Percentiles rank a stretch among this genome's conserved stretches.
Evolutionary conservation across 1,284 basidiomycete species (phyloP).

Genomic region (Porogramme epimiltina): DNA sequence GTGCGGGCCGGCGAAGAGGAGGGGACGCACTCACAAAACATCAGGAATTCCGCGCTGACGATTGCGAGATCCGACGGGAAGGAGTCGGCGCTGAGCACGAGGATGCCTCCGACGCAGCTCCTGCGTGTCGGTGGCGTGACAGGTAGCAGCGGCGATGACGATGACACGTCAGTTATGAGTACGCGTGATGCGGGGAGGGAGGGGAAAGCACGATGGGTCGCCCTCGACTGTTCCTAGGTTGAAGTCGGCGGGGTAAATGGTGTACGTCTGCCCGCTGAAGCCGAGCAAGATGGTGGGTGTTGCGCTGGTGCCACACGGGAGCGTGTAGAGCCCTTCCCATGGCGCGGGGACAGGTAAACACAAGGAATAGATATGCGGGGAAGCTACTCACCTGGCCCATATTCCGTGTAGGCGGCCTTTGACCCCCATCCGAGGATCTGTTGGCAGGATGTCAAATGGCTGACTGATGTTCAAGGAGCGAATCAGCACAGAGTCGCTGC

Average conservation of each 20-base stretch:
- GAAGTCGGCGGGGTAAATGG: conserved; percentile 61
- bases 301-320: conserved; percentile 49
- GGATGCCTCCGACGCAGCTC: conserved; percentile 69
- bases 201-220: not conserved
- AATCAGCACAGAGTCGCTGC: conserved; percentile 2
- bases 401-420: conserved; percentile 38
- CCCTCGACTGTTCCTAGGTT: conserved; percentile 54
- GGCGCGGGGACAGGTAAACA: too few relatives aligned
- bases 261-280: conserved; percentile 55
- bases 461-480: too few relatives aligned
- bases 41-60: conserved; percentile 73
- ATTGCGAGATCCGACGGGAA: conserved; percentile 60
- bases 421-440: conserved; percentile 59
- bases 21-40: conserved; percentile 52
- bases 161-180: too few relatives aligned
- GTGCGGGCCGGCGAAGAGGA: too few relatives aligned
- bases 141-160: not conserved
- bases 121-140: conserved; percentile 30
- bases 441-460: too few relatives aligned
- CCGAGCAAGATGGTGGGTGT: conserved; percentile 43
- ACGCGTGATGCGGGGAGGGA: too few relatives aligned
- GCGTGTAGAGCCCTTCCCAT: conserved; percentile 49
- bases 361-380: not conserved
- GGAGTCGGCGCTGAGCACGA: conserved; percentile 49
- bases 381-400: conserved; percentile 39